Base-by-base conservation (phyloP, 176 grass and related monocot genomes). In the Oryza rufipogon region DNA sequence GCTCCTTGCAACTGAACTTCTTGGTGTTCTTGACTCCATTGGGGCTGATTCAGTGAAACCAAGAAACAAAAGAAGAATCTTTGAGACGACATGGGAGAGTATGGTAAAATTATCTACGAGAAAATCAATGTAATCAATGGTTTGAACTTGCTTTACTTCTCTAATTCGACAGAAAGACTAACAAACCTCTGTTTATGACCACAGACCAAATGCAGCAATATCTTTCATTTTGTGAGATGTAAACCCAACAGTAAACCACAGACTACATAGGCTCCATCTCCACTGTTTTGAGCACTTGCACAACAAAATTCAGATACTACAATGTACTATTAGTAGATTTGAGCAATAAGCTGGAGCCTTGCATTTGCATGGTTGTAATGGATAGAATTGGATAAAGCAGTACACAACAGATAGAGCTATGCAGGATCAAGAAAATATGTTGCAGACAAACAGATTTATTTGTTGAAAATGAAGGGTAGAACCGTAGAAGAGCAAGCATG, bases 11-110 rank as follows among this genome's bases (percentile, higher is more conserved):
- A 61, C 4, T 0, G 71, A 2, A 1, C 45, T 68, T 68, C 19
- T 52, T 76, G 63, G 4, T 54, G 20, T 2, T 20, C 19, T 11
- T 36, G 82, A 28, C 72, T 84, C 82, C 82, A 84, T 76, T 52
- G 7, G 15, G 8, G 1, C 61, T 39, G 23, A 9, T 30, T 45
- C 70, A 26, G 20, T 26, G 12, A 2, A 30, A 51, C 12, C 4
- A 23, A 75, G 19, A 67, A 19, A 11, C 4, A 56, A 13, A 36
- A 36, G 17, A 15, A 15, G 4, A 36, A 73, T 73, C 11, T 73
- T 48, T 48, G 1, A 44, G 12, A 23, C 3, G n/a, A 36, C 34
- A 36, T 5, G 34, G 34, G 34, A 36, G 34, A 36, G 34, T 36
- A 36, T 36, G 34, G 34, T 36, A 36, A 36, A 36, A 36, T 36